Base-by-base conservation (phyloP, 2,329 filamentous ascomycete species). In the Cercospora canescens region DNA sequence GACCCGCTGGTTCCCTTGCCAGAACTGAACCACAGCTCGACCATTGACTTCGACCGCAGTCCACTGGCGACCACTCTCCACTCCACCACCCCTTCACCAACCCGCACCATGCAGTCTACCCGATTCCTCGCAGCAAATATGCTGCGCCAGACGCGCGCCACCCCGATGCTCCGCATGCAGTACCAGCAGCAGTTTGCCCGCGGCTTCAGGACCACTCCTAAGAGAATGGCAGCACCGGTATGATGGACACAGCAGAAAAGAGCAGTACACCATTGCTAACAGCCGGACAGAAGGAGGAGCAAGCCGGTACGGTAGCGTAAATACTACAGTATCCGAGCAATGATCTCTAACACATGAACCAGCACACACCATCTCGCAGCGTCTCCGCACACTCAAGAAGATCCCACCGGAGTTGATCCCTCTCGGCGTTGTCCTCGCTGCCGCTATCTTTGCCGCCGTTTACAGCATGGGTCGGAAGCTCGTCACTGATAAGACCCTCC, bases 281-380 rank as follows among this genome's bases (percentile, higher is more conserved):
- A 60, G n/a, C 39, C 28, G n/a, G 7, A 55, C 73, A 89, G 87
- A 88, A 88, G 79, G 86, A 89, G 79, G 83, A 85, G 77, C 86
- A 89, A 70, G 83, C 84, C 77, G 87, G 87, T 89, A 86, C 72
- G 82, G 18, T 14, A 21, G 69, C n/a, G 52, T 18, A 16, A 11
- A 34, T 18, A n/a, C 14, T 11, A 11, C 35, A 26, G 14, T 28
- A 2, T 24, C 50, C 50, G 26, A 26, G 16, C 45, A 26, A 12
- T 45, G 21, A 26, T 11, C 14, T 37, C 55, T 59, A 41, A 60
- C 61, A 57, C n/a, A 41, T 62, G 52, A 65, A 9, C 57, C 74
- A 99, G 95, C 93, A 79, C 95, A 98, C 85, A 97, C 94, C 76
- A 89, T 98, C 82, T 97, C 94, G 73, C 95, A 98, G 86, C 92